Conservation (phyloP, 257 asterid species). For the Nicotiana tomentosiformis region DNA sequence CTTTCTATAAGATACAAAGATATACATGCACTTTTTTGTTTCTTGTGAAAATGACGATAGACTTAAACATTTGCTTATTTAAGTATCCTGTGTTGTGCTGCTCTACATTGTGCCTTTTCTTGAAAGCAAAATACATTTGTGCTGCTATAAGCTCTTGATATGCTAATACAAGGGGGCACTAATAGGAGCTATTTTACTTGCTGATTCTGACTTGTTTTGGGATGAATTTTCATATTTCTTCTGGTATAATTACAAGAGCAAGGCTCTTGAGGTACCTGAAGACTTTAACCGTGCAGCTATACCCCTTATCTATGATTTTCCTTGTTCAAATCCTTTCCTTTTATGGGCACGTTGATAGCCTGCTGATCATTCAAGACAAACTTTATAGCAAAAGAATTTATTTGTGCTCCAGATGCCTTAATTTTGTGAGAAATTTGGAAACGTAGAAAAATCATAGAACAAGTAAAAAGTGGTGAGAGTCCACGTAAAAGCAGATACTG, state of each 20-base stretch:
- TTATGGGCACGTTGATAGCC: neutral
- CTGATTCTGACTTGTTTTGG: neutral
- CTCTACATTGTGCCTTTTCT: neutral
- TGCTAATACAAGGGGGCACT: neutral
- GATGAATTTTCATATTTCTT: neutral
- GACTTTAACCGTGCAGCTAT: neutral
- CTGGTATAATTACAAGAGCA: neutral
- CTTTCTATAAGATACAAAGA: neutral
- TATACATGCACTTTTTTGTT: slow-evolving; percentile 5
- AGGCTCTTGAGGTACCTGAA: neutral
- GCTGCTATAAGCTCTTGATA: neutral
- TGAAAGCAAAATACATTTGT: neutral
- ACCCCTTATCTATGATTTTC: neutral
- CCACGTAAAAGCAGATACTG: neutral
- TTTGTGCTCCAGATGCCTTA: neutral
- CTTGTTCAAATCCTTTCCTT: neutral
- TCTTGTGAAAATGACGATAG: neutral
- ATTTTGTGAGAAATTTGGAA: neutral
- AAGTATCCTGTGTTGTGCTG: neutral
- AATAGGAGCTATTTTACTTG: neutral
- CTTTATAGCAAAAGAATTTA: neutral
- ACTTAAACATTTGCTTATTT: neutral
- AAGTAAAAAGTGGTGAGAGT: neutral
- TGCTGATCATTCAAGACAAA: neutral
- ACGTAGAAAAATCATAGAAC: neutral